Percentiles rank a stretch among this genome's conserved stretches.
phyloP scores from a whole-genome alignment of 352 stramenopile genomes.

The Phytopythium kandeliae region DNA sequence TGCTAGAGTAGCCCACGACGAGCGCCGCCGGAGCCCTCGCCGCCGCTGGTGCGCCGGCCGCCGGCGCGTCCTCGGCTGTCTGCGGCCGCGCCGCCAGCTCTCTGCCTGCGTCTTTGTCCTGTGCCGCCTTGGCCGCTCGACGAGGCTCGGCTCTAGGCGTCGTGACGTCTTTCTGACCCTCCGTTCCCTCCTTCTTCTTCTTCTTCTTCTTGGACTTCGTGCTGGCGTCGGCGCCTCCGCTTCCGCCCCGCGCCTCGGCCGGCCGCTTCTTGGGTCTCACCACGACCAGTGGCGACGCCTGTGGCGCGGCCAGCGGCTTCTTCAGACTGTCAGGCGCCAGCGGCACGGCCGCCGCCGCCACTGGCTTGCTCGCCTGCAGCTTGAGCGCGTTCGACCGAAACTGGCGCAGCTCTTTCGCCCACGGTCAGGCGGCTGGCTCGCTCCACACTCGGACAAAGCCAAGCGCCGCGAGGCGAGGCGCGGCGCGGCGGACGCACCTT shows the following conservation, averaged over 20 bases:
- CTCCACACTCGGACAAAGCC: too few relatives aligned
- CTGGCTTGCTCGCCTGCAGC: constrained; percentile 33
- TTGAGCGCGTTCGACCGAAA: constrained; percentile 62
- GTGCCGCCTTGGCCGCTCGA: not conserved
- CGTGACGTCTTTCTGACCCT: too few relatives aligned
- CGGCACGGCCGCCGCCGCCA: constrained; percentile 10
- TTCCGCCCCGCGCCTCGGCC: constrained; percentile 1
- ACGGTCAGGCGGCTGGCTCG: too few relatives aligned
- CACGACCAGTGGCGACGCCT: constrained; percentile 22
- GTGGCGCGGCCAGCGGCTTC: constrained; percentile 7
- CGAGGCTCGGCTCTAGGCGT: too few relatives aligned
- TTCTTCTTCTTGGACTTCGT: constrained; percentile 22
- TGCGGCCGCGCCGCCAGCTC: too few relatives aligned
- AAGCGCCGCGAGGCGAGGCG: constrained; percentile 4
- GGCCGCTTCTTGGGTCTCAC: constrained; percentile 58
- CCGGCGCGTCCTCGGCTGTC: too few relatives aligned
- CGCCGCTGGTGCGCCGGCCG: not conserved
- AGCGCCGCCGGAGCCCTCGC: constrained; percentile 13
- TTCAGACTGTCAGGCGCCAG: constrained; percentile 4
- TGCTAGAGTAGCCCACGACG: constrained; percentile 54
- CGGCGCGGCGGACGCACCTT: constrained; percentile 17
- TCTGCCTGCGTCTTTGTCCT: not conserved
- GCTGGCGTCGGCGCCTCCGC: too few relatives aligned
- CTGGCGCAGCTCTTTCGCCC: constrained; percentile 47
- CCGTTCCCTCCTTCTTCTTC: constrained; percentile 13